A percentile compares a stretch with the other conserved stretches of the same genome.
Conservation (phyloP, 768 basidiomycete species). For the Xanthoconium stramineum region DNA sequence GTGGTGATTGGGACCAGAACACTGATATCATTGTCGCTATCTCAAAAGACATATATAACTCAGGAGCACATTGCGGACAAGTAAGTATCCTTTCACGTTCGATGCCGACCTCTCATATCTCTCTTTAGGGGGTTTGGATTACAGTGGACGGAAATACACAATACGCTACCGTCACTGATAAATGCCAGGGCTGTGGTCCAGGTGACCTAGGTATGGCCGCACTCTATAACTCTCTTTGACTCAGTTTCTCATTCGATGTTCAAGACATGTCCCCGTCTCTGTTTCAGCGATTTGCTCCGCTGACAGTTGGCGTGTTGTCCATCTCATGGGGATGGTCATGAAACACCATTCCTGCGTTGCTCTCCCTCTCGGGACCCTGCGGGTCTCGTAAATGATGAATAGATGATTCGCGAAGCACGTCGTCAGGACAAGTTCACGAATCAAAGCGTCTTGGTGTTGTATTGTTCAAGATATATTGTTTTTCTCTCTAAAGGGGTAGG, state of each 20-base stretch:
- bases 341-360: conserved; percentile 5
- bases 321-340: conserved; percentile 54
- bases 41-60: conserved; percentile 48
- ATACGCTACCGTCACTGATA: conserved; percentile 52
- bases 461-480: conserved; percentile 18
- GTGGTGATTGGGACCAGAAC: conserved; percentile 49
- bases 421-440: conserved; percentile 20
- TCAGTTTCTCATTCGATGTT: conserved; percentile 3
- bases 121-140: conserved; percentile 53
- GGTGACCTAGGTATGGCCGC: conserved; percentile 52
- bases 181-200: conserved; percentile 53
- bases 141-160: conserved; percentile 48
- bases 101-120: conserved; percentile 7
- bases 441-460: conserved; percentile 18
- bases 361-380: conserved; percentile 3
- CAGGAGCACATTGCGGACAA: conserved; percentile 57
- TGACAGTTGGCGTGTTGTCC: conserved; percentile 48
- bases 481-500: conserved; percentile 6
- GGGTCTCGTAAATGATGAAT: conserved; percentile 5
- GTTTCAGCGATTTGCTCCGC: conserved; percentile 50
- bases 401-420: conserved; percentile 8
- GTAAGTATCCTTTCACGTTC: conserved; percentile 34
- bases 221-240: background rate
- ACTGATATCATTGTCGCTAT: conserved; percentile 62
- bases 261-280: conserved; percentile 66